These are phyloP conservation scores for Cladophialophora immunda DNA, from an alignment of 2,329 filamentous ascomycete species.

Conservation along the genomic window DNA sequence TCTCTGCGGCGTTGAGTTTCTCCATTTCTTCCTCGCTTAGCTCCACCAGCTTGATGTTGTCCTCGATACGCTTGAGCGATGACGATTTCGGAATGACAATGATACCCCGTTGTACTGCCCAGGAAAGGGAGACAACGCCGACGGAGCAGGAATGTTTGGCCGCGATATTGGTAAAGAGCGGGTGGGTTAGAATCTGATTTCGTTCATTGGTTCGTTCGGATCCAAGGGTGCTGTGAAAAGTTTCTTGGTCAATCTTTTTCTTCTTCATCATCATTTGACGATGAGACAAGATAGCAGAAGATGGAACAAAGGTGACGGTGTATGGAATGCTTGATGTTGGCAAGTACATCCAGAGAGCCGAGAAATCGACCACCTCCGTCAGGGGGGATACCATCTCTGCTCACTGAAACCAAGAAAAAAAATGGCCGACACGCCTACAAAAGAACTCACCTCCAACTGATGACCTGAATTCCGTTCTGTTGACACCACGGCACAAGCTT, in stretches of 20 bases:
- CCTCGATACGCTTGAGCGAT: constrained; percentile 51
- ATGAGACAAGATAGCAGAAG: neutral
- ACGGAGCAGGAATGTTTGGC: constrained; percentile 40
- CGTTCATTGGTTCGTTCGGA: constrained; percentile 17
- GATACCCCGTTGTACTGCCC: constrained; percentile 57
- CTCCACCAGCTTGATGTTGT: constrained; percentile 51
- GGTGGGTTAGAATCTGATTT: constrained; percentile 28
- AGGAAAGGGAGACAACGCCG: constrained; percentile 51
- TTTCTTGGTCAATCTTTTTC: neutral
- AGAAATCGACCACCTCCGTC: neutral
- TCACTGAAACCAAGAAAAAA: neutral
- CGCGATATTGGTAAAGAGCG: constrained; percentile 42
- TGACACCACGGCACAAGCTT: constrained; percentile 46
- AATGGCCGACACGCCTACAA: neutral
- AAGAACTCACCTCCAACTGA: constrained; percentile 41
- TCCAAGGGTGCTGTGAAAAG: constrained; percentile 11
- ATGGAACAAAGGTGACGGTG: neutral
- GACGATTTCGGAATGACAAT: constrained; percentile 60
- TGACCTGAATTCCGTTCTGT: constrained; percentile 46
- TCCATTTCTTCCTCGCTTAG: constrained; percentile 43
- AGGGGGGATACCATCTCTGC: neutral
- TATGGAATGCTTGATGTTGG: neutral
- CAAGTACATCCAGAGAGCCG: neutral
- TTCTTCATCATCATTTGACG: neutral
- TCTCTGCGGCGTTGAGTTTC: constrained; percentile 41